These are phyloP conservation scores for Taxillus chinensis DNA, from an alignment of 164 flowering plant species.

Conservation along the genomic window DNA sequence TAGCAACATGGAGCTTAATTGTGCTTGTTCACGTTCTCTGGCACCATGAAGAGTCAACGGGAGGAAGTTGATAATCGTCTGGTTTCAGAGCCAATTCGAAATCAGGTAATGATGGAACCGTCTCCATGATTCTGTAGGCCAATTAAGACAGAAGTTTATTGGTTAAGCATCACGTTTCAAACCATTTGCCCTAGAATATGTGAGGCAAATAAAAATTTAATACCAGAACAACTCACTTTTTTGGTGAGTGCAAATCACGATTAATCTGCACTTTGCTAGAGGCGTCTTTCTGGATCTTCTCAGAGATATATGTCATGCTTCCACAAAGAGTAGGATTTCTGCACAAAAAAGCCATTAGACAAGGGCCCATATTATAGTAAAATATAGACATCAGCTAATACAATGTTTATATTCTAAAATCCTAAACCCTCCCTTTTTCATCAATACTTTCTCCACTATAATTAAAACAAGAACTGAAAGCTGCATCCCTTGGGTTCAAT, in stretches of 20 bases:
- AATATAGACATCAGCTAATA: too few species aligned
- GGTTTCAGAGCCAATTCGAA: constrained; percentile 87
- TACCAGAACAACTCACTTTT: constrained; percentile 40
- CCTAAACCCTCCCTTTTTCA: too few species aligned
- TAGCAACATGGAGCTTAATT: background rate
- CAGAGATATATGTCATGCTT: constrained; percentile 82
- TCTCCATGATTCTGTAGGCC: constrained; percentile 66
- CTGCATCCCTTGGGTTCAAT: too few species aligned
- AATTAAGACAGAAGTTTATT: background rate
- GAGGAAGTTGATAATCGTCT: constrained; percentile 84
- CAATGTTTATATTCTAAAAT: too few species aligned
- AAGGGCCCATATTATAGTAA: too few species aligned
- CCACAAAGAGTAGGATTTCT: constrained; percentile 96
- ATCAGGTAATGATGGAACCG: constrained; percentile 92
- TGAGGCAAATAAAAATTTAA: too few species aligned
- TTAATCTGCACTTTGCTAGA: constrained; percentile 90
- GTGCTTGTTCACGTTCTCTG: constrained; percentile 12
- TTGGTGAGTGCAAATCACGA: constrained; percentile 73
- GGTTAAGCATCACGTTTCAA: background rate
- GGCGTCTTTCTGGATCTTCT: constrained; percentile 88
- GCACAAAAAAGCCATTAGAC: constrained; percentile 15
- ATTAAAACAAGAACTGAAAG: too few species aligned
- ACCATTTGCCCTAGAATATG: too few species aligned
- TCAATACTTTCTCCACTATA: too few species aligned
- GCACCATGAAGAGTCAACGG: constrained; percentile 58